These are phyloP conservation scores for Geotrichum carabidarum DNA, from an alignment of 1,139 yeast genomes.

Conservation along the genomic window DNA sequence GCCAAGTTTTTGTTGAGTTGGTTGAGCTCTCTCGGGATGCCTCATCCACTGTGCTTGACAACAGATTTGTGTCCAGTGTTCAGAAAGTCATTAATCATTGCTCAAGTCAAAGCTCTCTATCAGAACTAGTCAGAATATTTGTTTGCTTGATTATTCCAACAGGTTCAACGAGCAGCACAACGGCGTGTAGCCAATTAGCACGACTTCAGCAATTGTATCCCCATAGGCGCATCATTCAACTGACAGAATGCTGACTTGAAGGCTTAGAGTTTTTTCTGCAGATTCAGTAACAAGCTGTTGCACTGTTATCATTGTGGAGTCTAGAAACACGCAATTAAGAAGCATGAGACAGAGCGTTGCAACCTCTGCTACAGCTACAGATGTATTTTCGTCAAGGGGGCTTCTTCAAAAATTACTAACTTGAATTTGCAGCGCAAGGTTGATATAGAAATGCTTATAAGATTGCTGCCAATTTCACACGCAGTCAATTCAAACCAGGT, in stretches of 20 bases:
- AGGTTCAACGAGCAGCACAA: not conserved
- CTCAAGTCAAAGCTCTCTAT: not conserved
- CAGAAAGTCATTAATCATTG: constrained; percentile 6
- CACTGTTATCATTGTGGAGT: constrained; percentile 11
- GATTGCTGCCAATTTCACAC: constrained; percentile 10
- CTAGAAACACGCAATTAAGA: constrained; percentile 14
- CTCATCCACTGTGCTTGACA: constrained; percentile 1
- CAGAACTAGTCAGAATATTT: constrained; percentile 9
- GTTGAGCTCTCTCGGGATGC: not conserved
- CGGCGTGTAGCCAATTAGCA: constrained; percentile 1
- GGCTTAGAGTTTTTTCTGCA: constrained; percentile 8
- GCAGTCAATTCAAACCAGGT: constrained; percentile 1
- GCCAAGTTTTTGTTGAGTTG: constrained; percentile 14
- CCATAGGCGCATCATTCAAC: not conserved
- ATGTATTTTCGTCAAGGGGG: no score
- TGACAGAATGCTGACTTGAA: not conserved
- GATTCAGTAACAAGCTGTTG: constrained; percentile 16
- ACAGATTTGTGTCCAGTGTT: not conserved
- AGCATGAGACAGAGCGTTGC: not conserved
- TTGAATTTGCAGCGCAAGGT: not conserved
- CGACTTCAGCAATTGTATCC: constrained; percentile 16
- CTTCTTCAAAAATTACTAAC: no score
- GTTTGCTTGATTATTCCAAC: constrained; percentile 12
- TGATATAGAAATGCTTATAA: constrained; percentile 10
- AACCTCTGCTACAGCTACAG: no score